A percentile compares a stretch with the other conserved stretches of the same genome.
phyloP scores from a whole-genome alignment of 148 eudicot species.

The Beta vulgaris region DNA sequence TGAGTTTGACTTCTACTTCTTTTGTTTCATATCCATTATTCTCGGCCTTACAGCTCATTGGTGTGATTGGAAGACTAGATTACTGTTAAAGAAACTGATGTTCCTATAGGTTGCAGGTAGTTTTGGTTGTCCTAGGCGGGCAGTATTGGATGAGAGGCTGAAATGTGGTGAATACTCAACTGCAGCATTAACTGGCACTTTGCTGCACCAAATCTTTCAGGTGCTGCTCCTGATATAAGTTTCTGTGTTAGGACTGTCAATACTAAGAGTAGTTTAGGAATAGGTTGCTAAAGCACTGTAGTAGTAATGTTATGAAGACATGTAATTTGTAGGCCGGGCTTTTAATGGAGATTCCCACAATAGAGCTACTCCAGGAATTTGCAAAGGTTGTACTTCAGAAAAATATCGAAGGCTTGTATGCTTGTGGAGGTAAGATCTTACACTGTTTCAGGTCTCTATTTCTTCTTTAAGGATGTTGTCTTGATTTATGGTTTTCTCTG shows the following conservation, averaged over 20 bases:
- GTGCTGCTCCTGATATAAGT: conserved; percentile 26
- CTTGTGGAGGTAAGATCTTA: conserved; percentile 82
- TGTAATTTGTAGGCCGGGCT: conserved; percentile 74
- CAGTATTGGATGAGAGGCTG: conserved; percentile 91
- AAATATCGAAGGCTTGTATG: conserved; percentile 78
- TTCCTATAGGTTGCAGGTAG: conserved; percentile 75
- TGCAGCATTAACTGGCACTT: conserved; percentile 84
- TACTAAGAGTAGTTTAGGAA: background rate
- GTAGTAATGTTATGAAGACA: conserved; percentile 7
- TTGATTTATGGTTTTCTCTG: background rate
- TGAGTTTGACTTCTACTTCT: conserved; percentile 33
- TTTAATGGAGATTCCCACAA: conserved; percentile 58
- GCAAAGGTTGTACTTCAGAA: conserved; percentile 61
- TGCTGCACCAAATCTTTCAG: conserved; percentile 95
- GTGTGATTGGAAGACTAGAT: background rate
- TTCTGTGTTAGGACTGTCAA: background rate
- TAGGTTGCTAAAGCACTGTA: conserved; percentile 4
- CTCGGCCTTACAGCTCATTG: background rate
- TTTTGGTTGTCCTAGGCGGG: conserved; percentile 84
- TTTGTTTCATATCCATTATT: background rate
- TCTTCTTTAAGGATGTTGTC: conserved; percentile 3
- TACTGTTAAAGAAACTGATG: conserved; percentile 2
- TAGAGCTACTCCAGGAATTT: conserved; percentile 69
- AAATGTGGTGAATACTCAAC: conserved; percentile 62
- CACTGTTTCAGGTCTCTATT: conserved; percentile 8